phyloP scores from a whole-genome alignment of 306 rosid species.

The Carpinus fangiana region DNA sequence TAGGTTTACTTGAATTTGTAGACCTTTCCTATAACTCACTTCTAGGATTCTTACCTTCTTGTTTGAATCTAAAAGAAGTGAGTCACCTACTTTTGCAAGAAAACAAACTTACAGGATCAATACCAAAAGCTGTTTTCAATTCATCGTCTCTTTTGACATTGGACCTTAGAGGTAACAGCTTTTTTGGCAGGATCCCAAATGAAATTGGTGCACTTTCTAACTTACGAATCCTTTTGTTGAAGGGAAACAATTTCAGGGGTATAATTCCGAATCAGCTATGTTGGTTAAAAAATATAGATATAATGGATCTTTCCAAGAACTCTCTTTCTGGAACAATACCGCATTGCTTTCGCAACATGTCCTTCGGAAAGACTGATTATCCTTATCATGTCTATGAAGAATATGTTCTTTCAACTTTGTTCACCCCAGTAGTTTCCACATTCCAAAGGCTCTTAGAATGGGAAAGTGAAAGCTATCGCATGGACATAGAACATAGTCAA shows the following conservation, averaged over 20 bases:
- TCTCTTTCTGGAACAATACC: constrained; percentile 18
- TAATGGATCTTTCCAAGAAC: constrained; percentile 20
- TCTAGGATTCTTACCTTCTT: constrained; percentile 9
- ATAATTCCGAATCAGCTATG: constrained; percentile 11
- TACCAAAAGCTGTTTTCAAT: neutral
- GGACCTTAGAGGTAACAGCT: constrained; percentile 4
- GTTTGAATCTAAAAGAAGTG: neutral
- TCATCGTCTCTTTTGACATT: neutral
- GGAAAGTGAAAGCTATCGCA: too few species aligned
- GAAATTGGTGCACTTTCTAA: neutral
- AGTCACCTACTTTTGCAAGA: neutral
- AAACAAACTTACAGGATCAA: neutral
- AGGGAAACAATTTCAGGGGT: constrained; percentile 1
- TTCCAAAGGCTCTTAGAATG: too few species aligned
- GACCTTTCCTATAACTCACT: constrained; percentile 9
- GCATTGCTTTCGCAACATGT: neutral
- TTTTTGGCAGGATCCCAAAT: constrained; percentile 5
- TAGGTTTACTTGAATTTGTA: neutral
- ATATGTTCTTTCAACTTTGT: too few species aligned
- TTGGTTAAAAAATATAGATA: neutral
- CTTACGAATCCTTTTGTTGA: constrained; percentile 1
- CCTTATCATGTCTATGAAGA: too few species aligned
- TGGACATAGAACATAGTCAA: neutral
- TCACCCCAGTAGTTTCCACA: too few species aligned
- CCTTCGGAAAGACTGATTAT: neutral